A percentile compares a stretch with the other conserved stretches of the same genome.
These are phyloP conservation scores for Pythium aquatile DNA, from an alignment of 352 stramenopile species.

Conservation along the genomic window DNA sequence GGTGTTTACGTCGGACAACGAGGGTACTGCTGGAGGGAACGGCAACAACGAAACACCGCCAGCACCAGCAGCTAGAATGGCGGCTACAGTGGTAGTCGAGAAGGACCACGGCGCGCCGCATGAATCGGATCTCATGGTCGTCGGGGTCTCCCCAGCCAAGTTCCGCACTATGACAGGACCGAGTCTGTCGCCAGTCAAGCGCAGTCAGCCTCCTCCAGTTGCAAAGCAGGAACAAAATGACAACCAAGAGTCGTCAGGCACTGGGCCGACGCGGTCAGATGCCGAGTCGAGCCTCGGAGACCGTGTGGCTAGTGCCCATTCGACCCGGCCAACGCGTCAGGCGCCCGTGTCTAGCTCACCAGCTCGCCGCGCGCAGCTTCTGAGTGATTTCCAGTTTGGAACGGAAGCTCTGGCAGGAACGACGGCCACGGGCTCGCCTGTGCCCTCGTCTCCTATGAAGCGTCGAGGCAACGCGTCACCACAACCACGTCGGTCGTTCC, in stretches of 20 bases:
- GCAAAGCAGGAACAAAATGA: neutral
- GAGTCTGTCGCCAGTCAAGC: slow-evolving; percentile 27
- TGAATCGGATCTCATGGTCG: slow-evolving; percentile 37
- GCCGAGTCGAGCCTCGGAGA: slow-evolving; percentile 19
- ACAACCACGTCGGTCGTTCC: slow-evolving; percentile 27
- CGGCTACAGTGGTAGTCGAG: neutral
- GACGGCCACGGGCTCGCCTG: slow-evolving; percentile 6
- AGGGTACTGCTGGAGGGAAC: neutral
- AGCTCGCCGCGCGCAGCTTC: slow-evolving; percentile 21
- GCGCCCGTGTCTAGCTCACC: slow-evolving; percentile 11
- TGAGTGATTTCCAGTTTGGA: slow-evolving; percentile 44
- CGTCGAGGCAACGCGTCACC: slow-evolving; percentile 19
- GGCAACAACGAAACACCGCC: slow-evolving; percentile 23
- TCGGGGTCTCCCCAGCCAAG: slow-evolving; percentile 41
- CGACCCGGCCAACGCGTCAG: slow-evolving; percentile 18
- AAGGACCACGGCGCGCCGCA: slow-evolving; percentile 10
- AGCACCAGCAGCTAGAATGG: neutral
- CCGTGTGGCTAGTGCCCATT: slow-evolving; percentile 21
- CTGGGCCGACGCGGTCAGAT: slow-evolving; percentile 11
- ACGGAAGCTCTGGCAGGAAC: slow-evolving; percentile 13
- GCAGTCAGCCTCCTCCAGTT: slow-evolving; percentile 16
- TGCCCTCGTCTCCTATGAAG: slow-evolving; percentile 28
- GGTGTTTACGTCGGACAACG: slow-evolving; percentile 32
- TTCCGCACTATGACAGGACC: slow-evolving; percentile 12
- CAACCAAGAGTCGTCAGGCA: slow-evolving; percentile 11